A percentile compares a stretch with the other conserved stretches of the same genome.
phyloP scores from a whole-genome alignment of 441 rosid species.

The Capsella rubella region DNA sequence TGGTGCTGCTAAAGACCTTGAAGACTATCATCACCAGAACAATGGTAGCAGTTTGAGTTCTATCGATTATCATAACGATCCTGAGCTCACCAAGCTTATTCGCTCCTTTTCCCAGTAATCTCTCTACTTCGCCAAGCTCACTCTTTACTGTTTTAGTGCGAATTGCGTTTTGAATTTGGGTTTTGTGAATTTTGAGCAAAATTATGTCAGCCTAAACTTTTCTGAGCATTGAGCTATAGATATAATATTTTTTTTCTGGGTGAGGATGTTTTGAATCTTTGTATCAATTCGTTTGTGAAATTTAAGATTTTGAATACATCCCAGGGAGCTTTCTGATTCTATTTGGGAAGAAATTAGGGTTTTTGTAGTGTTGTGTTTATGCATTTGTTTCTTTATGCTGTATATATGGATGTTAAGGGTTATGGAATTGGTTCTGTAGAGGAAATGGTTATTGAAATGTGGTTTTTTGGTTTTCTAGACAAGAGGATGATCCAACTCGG shows the following conservation, averaged over 20 bases:
- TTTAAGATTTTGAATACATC: background rate
- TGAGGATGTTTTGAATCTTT: background rate
- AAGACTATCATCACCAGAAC: constrained; percentile 63
- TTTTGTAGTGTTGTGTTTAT: background rate
- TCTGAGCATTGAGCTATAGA: background rate
- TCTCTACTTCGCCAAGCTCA: background rate
- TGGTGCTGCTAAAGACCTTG: constrained; percentile 52
- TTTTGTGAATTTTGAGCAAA: constrained; percentile 10
- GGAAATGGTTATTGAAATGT: background rate
- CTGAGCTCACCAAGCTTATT: constrained; percentile 70
- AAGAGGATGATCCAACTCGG: constrained; percentile 69
- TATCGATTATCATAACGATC: constrained; percentile 67
- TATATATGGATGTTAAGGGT: background rate
- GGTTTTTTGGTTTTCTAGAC: constrained; percentile 45
- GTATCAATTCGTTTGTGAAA: background rate
- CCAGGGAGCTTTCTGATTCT: constrained; percentile 8
- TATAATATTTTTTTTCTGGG: background rate
- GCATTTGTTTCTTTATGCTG: background rate
- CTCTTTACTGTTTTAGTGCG: background rate
- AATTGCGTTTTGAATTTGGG: constrained; percentile 5
- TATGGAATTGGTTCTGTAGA: background rate
- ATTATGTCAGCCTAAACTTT: background rate
- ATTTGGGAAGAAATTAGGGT: constrained; percentile 38
- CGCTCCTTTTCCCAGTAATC: constrained; percentile 71
- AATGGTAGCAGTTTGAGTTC: constrained; percentile 41